These are phyloP conservation scores for Fusarium nygamai DNA, from an alignment of 2,329 filamentous ascomycete species.

Conservation along the genomic window DNA sequence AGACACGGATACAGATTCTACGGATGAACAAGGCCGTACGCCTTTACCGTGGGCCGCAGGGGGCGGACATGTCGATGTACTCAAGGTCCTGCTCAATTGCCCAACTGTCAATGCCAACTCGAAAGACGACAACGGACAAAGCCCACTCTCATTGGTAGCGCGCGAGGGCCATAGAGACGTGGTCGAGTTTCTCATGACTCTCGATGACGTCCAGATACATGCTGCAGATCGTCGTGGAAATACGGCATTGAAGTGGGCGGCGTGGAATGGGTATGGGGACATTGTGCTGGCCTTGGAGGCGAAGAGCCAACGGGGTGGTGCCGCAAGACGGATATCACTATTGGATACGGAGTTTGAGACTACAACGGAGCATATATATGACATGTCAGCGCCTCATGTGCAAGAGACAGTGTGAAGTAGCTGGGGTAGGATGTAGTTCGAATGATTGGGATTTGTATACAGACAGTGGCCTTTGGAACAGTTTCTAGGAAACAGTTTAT, in stretches of 20 bases:
- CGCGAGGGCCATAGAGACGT: not conserved
- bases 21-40: not conserved
- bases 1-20: not conserved
- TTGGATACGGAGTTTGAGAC: not conserved
- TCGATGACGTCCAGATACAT: not conserved
- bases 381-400: not conserved
- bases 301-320: not conserved
- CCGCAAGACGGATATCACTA: not conserved
- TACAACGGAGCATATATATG: not conserved
- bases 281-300: not conserved
- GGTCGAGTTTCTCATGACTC: not conserved
- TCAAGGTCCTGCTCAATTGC: not conserved
- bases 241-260: not conserved
- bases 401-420: not conserved
- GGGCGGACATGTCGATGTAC: not conserved
- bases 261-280: not conserved
- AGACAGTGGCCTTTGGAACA: not conserved
- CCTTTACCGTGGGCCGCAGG: not conserved
- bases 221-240: not conserved
- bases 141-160: not conserved
- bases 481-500: accelerated
- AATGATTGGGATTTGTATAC: not conserved
- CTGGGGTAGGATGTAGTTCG: not conserved
- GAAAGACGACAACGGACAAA: not conserved
- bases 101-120: not conserved